Evolutionary conservation across 805 yeast genomes (phyloP), one percentile per base, ranked within the genome.

Genomic region (Lipomyces anomalus): DNA sequence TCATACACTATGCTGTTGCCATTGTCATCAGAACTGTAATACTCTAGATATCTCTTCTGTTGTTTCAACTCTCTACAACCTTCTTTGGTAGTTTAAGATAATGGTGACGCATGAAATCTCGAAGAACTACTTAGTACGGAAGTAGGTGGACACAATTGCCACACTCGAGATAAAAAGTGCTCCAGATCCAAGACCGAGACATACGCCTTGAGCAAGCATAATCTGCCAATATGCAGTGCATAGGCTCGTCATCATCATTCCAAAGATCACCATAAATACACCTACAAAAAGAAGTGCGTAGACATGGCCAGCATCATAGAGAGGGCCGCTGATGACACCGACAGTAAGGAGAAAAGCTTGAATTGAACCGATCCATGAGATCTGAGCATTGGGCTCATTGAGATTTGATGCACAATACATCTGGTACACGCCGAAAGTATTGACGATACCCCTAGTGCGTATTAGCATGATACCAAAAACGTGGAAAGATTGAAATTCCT

Each of bases 181-280:
- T 1, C 71, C 66, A 3, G 67, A 58, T 1, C 76, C 76, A 1
- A 73, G 41, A 0, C 78, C 79, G 38, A 69, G 58, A 3, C 75
- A 68, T n/a, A 74, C 56, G 24, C 82, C 75, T 57, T 77, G 79
- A 3, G 75, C 66, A 9, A 79, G 59, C 37, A 79, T 65, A 43
- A 78, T 70, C 48, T 79, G 83, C 58, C 70, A 74, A 17, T 74
- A 65, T 13, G 66, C 57, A 2, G 61, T 61, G 37, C 75, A 70
- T 38, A 66, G 50, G 28, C 61, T 54, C 9, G 62, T 51, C 61
- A 66, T 58, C 64, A 66, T 61, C 47, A 62, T 45, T 7, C 64
- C 59, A 22, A 61, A 53, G 22, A 52, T 48, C 30, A 52, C 55
- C 6, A 53, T 16, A 4, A 59, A 17, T 2, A 57, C 44, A 4